Percentiles rank a stretch among this genome's conserved stretches.
Conservation (phyloP, 2,329 filamentous ascomycete species). For the Scleromitrula shiraiana region DNA sequence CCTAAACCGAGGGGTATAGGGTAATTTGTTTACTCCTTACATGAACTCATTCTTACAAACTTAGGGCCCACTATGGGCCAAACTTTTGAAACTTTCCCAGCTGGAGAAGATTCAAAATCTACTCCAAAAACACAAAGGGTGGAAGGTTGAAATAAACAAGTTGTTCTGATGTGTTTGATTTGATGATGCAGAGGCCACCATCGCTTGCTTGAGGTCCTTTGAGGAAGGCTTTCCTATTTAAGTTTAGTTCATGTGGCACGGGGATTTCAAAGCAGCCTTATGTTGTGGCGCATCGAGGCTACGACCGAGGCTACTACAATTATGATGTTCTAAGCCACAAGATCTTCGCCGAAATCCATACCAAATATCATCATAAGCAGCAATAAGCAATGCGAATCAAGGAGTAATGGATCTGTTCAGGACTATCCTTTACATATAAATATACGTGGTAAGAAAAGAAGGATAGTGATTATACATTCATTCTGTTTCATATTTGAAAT, state of each 20-base stretch:
- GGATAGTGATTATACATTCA: background rate
- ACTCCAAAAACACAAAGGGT: background rate
- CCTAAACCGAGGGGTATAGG: constrained; percentile 12
- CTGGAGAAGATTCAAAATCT: constrained; percentile 1
- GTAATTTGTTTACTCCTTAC: constrained; percentile 20
- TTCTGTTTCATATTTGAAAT: background rate
- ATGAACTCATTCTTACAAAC: constrained; percentile 29
- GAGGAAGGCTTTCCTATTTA: background rate
- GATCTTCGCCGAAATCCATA: too few species aligned
- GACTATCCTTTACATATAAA: background rate
- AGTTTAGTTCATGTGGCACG: background rate
- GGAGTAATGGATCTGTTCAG: too few species aligned
- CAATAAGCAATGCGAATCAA: too few species aligned
- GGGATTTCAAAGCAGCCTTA: too few species aligned
- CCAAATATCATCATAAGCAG: too few species aligned
- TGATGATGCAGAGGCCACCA: constrained; percentile 10
- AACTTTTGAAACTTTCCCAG: constrained; percentile 17
- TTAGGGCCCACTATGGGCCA: constrained; percentile 28
- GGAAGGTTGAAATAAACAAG: background rate
- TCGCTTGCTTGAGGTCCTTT: constrained; percentile 10
- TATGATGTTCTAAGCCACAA: background rate
- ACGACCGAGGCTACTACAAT: background rate
- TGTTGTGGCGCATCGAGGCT: too few species aligned
- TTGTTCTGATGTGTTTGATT: constrained; percentile 1
- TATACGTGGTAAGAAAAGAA: too few species aligned